Evolutionary conservation across 2,329 filamentous ascomycete genomes (phyloP).

Genomic region (Talaromyces funiculosus): DNA sequence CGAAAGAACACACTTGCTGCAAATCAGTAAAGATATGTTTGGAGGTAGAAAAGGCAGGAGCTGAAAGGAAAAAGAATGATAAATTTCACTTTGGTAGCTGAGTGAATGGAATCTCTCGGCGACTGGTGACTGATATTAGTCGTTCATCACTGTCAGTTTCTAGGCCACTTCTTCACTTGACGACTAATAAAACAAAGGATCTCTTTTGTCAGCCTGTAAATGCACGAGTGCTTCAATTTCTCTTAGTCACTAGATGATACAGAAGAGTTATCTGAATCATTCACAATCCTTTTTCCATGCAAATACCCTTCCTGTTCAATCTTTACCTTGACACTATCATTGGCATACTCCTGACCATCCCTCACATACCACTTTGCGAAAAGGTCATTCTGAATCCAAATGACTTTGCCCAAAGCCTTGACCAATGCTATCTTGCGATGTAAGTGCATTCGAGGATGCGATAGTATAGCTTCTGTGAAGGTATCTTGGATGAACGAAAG

Average conservation of each 20-base stretch:
- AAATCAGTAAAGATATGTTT: background rate
- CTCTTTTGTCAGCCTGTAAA: background rate
- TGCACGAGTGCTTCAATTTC: background rate
- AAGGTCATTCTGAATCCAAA: constrained; percentile 84
- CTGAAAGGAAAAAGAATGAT: background rate
- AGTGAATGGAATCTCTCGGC: background rate
- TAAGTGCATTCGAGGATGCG: constrained; percentile 61
- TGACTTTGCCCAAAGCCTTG: constrained; percentile 71
- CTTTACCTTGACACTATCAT: constrained; percentile 41
- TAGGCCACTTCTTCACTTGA: background rate
- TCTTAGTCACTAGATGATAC: background rate
- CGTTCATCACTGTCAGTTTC: background rate
- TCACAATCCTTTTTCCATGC: constrained; percentile 54
- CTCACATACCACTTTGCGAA: constrained; percentile 77
- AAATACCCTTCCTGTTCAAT: constrained; percentile 60
- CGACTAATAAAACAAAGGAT: background rate
- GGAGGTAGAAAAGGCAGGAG: background rate
- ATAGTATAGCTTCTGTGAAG: constrained; percentile 69
- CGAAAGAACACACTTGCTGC: background rate
- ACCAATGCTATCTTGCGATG: constrained; percentile 66
- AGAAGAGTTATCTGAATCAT: constrained; percentile 19
- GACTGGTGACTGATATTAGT: background rate
- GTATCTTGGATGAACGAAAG: constrained; percentile 73
- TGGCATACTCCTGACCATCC: constrained; percentile 56
- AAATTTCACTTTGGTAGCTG: background rate